Conservation (phyloP, 306 rosid genomes). For the Hippophae gyantsensis region DNA sequence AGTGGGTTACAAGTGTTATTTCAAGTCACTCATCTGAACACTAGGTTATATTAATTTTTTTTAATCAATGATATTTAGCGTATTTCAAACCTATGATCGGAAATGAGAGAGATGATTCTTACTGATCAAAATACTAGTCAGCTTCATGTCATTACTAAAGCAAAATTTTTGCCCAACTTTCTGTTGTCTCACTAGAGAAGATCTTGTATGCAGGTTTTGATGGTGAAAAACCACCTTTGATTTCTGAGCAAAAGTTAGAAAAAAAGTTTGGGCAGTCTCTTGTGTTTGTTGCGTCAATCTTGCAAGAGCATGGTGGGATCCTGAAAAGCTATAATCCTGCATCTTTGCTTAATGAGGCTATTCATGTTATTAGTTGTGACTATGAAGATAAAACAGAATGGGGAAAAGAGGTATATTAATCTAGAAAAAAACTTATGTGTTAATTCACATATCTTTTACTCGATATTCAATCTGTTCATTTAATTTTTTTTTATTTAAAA, state of each 20-base stretch:
- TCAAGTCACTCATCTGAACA: too few species aligned
- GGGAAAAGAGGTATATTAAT: constrained; percentile 62
- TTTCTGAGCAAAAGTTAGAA: constrained; percentile 28
- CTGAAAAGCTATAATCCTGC: constrained; percentile 33
- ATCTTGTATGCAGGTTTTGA: constrained; percentile 23
- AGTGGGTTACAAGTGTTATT: too few species aligned
- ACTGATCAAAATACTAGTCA: background rate
- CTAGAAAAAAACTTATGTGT: background rate
- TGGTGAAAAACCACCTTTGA: constrained; percentile 16
- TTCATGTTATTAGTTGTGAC: constrained; percentile 69
- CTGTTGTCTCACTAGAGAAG: constrained; percentile 11
- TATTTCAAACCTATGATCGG: background rate
- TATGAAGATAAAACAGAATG: constrained; percentile 74
- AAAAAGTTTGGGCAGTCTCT: constrained; percentile 70
- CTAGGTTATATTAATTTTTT: too few species aligned
- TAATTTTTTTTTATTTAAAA: background rate
- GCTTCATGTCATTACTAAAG: background rate
- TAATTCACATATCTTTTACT: background rate
- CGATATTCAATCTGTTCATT: background rate
- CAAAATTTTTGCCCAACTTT: background rate
- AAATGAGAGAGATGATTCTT: background rate
- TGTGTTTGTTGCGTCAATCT: constrained; percentile 45
- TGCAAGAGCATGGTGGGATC: constrained; percentile 39
- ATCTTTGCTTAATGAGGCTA: constrained; percentile 56
- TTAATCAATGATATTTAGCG: too few species aligned